Conservation (phyloP, 2,329 filamentous ascomycete species). For the Westerdykella aurantiaca region DNA sequence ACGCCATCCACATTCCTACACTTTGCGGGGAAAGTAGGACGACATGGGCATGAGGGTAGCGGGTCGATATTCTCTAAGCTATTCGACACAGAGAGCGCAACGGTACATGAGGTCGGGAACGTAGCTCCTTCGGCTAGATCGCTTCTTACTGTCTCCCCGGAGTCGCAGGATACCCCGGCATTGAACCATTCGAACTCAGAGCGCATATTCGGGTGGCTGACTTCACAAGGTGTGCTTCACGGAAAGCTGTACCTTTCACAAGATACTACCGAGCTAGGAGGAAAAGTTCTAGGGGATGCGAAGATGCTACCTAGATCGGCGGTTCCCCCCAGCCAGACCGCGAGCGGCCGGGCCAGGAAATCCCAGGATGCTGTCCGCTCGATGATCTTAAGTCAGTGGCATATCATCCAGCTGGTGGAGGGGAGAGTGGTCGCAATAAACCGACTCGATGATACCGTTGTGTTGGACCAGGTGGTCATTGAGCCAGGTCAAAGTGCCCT, state of each 20-base stretch:
- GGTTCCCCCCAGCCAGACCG: slow-evolving; percentile 62
- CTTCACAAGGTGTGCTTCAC: slow-evolving; percentile 77
- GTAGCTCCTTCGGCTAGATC: slow-evolving; percentile 57
- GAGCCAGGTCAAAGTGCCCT: slow-evolving; percentile 72
- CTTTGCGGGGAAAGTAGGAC: slow-evolving; percentile 70
- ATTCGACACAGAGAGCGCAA: slow-evolving; percentile 80
- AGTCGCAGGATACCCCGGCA: slow-evolving; percentile 48
- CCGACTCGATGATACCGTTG: slow-evolving; percentile 73
- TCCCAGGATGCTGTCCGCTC: slow-evolving; percentile 69
- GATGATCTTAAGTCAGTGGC: slow-evolving; percentile 87
- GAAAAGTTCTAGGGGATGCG: slow-evolving; percentile 69
- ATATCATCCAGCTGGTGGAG: slow-evolving; percentile 78
- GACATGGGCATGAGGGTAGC: slow-evolving; percentile 68
- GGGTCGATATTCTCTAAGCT: slow-evolving; percentile 80
- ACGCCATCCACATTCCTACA: slow-evolving; percentile 76
- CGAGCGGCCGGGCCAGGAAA: slow-evolving; percentile 58
- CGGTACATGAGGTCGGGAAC: slow-evolving; percentile 65
- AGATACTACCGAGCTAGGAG: slow-evolving; percentile 59
- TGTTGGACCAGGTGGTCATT: slow-evolving; percentile 83
- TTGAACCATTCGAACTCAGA: slow-evolving; percentile 56
- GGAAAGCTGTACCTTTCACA: slow-evolving; percentile 67
- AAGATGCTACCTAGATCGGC: slow-evolving; percentile 71
- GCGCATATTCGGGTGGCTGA: slow-evolving; percentile 84
- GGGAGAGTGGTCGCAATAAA: slow-evolving; percentile 80
- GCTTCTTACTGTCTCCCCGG: slow-evolving; percentile 69